Percentiles rank a stretch among this genome's conserved stretches.
Conservation (phyloP, 176 grass and related monocot genomes). For the Eragrostis nindensis region DNA sequence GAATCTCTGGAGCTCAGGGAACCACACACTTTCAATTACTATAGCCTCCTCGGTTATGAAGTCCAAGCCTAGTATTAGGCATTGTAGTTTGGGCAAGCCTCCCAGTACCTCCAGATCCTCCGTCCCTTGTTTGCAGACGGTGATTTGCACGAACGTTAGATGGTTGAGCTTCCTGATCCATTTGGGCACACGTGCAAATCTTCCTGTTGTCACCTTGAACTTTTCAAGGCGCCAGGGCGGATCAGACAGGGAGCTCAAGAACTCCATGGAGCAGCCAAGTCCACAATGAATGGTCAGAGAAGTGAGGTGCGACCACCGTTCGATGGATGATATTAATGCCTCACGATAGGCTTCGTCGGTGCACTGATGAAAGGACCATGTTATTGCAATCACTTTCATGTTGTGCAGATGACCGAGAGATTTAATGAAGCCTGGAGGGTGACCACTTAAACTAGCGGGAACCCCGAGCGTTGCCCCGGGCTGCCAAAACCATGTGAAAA, state of each 20-base stretch:
- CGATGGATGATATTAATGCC: background rate
- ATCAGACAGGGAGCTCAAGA: background rate
- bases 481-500: no score
- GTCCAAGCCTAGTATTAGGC: conserved; percentile 8
- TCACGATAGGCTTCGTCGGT: no score
- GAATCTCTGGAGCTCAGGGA: background rate
- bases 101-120: background rate
- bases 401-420: no score
- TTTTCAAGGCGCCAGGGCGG: rapidly evolving
- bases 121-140: background rate
- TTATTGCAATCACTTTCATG: no score
- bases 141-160: conserved; percentile 24
- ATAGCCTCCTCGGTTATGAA: background rate
- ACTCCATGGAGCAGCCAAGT: conserved; percentile 29
- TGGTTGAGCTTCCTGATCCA: rapidly evolving
- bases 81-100: background rate
- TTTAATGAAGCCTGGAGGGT: no score
- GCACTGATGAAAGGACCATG: no score
- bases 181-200: background rate
- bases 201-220: conserved; percentile 14
- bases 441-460: no score
- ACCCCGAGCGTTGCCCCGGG: no score
- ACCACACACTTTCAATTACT: background rate
- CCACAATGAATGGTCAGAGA: conserved; percentile 22
- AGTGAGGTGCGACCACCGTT: rapidly evolving